Conservation (phyloP, 2,329 filamentous ascomycete species). For the Fusarium begoniae region DNA sequence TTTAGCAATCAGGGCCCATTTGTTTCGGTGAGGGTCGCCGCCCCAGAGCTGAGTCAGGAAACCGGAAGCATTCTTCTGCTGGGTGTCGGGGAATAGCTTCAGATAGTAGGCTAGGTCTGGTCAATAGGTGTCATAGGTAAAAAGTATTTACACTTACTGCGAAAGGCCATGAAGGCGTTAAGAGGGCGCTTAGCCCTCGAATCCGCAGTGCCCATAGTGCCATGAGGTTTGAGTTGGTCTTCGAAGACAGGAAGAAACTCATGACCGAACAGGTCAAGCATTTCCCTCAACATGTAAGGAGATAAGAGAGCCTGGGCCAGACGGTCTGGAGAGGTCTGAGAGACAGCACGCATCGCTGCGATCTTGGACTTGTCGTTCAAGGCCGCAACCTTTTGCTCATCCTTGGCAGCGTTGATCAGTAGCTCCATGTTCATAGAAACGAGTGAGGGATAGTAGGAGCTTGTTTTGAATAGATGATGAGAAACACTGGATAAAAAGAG, state of each 20-base stretch:
- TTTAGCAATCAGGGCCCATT: conserved; percentile 63
- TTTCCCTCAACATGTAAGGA: not conserved
- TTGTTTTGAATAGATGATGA: not conserved
- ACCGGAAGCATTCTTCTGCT: conserved; percentile 63
- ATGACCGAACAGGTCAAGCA: conserved; percentile 1
- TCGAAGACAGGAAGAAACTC: not conserved
- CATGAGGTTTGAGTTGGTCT: not conserved
- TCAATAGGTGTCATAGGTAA: not conserved
- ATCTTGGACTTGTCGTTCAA: not conserved
- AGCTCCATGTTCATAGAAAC: not conserved
- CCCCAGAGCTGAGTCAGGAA: conserved; percentile 60
- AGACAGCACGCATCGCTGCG: not conserved
- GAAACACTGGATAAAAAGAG: not conserved
- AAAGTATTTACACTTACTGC: conserved; percentile 36
- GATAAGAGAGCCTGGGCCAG: not conserved
- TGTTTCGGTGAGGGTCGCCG: conserved; percentile 58
- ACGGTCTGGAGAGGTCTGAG: not conserved
- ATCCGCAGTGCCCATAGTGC: not conserved
- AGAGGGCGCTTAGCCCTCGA: conserved; percentile 40
- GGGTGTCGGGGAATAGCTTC: conserved; percentile 54
- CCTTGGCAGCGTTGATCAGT: not conserved
- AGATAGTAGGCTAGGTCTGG: conserved; percentile 56
- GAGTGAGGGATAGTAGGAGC: not conserved
- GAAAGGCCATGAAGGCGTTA: conserved; percentile 48
- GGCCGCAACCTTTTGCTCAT: not conserved